These are phyloP conservation scores for Naganishia liquefaciens DNA, from an alignment of 1,284 basidiomycete genomes.

Conservation along the genomic window DNA sequence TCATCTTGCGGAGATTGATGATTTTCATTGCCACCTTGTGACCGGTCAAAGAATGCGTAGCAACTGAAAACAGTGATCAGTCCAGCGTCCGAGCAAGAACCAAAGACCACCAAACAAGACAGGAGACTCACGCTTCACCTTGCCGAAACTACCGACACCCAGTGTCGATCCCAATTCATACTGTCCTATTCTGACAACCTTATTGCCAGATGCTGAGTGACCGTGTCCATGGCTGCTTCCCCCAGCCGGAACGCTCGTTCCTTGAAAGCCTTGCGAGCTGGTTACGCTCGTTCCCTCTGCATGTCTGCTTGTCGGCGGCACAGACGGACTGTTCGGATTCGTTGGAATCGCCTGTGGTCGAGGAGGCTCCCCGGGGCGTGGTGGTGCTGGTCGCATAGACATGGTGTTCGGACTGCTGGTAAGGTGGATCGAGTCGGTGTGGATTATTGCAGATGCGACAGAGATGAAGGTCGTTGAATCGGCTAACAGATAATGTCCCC, in stretches of 20 bases:
- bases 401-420: not conserved
- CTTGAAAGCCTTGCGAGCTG: slow-evolving; percentile 22
- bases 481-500: not conserved
- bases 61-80: slow-evolving; percentile 62
- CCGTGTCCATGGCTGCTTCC: slow-evolving; percentile 9
- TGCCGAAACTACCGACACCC: slow-evolving; percentile 85
- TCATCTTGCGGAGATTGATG: slow-evolving; percentile 91
- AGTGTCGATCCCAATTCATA: slow-evolving; percentile 58
- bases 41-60: slow-evolving; percentile 88
- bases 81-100: not conserved
- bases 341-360: slow-evolving; percentile 16
- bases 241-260: slow-evolving; percentile 17
- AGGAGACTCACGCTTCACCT: slow-evolving; percentile 83
- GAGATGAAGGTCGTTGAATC: not conserved
- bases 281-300: slow-evolving; percentile 19
- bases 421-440: not conserved
- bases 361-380: slow-evolving; percentile 20
- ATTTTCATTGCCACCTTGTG: slow-evolving; percentile 98
- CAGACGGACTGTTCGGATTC: slow-evolving; percentile 1
- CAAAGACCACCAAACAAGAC: not conserved
- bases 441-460: not conserved
- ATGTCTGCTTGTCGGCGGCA: not conserved
- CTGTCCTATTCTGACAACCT: slow-evolving; percentile 52
- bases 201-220: not conserved
- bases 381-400: slow-evolving; percentile 27